These are phyloP conservation scores for Sordaria brevicollis DNA, from an alignment of 495 filamentous ascomycete genomes.

Conservation along the genomic window DNA sequence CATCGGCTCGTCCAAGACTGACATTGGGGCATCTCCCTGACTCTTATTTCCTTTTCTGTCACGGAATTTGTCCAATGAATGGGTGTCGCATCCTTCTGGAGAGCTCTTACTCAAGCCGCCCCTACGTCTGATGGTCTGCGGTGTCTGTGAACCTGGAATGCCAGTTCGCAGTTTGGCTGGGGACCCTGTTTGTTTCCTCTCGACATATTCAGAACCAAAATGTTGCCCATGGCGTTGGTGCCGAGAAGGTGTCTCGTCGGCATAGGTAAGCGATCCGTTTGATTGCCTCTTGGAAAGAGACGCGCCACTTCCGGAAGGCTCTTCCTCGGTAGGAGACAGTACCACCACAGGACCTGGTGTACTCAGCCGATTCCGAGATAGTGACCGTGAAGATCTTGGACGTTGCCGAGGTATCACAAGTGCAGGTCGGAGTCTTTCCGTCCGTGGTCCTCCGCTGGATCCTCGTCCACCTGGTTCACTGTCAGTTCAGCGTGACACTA, in stretches of 20 bases:
- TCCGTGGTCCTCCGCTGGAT: constrained; percentile 1
- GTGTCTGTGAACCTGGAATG: neutral
- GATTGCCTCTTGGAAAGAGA: neutral
- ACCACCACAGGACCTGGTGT: constrained; percentile 9
- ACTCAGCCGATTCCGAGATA: constrained; percentile 1
- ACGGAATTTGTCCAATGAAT: neutral
- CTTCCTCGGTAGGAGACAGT: constrained; percentile 25
- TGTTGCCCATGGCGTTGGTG: neutral
- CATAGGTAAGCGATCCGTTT: neutral
- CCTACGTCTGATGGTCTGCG: neutral
- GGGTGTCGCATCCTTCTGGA: neutral
- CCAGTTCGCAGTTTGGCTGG: neutral
- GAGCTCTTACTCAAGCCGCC: neutral
- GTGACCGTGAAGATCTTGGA: constrained; percentile 11
- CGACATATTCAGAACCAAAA: neutral
- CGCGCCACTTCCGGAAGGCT: constrained; percentile 2
- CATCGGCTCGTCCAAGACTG: neutral
- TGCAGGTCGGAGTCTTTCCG: constrained; percentile 1
- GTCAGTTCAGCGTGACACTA: neutral
- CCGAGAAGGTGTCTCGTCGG: neutral
- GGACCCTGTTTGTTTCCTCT: neutral
- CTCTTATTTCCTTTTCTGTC: neutral
- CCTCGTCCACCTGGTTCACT: constrained; percentile 1
- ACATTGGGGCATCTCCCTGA: neutral
- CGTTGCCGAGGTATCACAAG: constrained; percentile 15